Percentiles rank a stretch among this genome's conserved stretches.
Evolutionary conservation across 768 basidiomycete genomes (phyloP).

Genomic region (Tricholoma hemisulphureum): DNA sequence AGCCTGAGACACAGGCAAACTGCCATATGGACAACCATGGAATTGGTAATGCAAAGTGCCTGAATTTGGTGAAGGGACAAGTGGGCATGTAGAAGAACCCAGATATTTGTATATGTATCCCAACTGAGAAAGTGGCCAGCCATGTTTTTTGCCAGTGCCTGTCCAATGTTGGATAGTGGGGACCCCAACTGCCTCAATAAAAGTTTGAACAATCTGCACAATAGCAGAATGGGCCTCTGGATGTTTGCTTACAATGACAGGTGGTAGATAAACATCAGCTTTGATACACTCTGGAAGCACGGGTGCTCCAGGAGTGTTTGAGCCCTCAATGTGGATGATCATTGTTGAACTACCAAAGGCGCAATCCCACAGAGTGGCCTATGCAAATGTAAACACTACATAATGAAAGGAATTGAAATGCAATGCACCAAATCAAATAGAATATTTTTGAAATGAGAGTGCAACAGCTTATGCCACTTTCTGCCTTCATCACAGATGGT

Average conservation of each 20-base stretch:
- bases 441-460: not conserved
- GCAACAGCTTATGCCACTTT: not conserved
- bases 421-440: not conserved
- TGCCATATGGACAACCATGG: not conserved
- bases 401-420: not conserved
- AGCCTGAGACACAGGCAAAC: not conserved
- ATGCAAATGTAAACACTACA: not conserved
- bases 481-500: not conserved
- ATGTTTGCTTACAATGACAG: not conserved
- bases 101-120: not conserved
- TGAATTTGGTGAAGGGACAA: not conserved
- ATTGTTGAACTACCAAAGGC: not conserved
- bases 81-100: not conserved
- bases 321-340: not conserved
- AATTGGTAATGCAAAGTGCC: not conserved
- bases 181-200: not conserved
- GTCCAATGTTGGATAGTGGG: not conserved
- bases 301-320: not conserved
- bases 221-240: not conserved
- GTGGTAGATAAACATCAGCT: not conserved
- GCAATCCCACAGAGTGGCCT: not conserved
- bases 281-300: not conserved
- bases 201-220: not conserved
- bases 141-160: not conserved
- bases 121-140: not conserved